phyloP scores from a whole-genome alignment of 106 monocot genomes.

The Phalaenopsis equestris region DNA sequence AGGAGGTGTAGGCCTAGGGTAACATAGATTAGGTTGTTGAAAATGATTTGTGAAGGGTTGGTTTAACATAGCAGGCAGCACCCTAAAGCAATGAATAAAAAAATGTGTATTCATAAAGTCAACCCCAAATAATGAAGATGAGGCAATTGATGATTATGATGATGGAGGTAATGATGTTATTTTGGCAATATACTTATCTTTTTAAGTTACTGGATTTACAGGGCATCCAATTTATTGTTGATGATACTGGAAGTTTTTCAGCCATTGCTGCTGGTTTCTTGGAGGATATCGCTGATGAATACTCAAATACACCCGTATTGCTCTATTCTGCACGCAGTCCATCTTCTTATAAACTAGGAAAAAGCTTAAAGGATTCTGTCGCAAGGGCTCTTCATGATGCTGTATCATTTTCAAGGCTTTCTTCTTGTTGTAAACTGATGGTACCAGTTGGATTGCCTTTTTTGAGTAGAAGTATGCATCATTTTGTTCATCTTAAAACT shows the following conservation, averaged over 20 bases:
- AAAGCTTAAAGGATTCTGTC: constrained; percentile 33
- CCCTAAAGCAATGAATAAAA: too few species aligned
- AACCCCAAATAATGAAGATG: too few species aligned
- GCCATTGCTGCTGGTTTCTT: constrained; percentile 68
- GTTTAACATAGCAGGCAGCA: too few species aligned
- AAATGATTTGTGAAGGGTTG: too few species aligned
- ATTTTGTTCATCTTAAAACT: constrained; percentile 6
- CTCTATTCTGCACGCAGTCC: constrained; percentile 68
- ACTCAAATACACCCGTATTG: constrained; percentile 70
- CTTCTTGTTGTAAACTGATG: constrained; percentile 58
- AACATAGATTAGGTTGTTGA: too few species aligned
- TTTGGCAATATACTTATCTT: not conserved
- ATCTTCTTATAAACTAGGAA: constrained; percentile 16
- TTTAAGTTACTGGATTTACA: constrained; percentile 23
- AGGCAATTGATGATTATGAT: not conserved
- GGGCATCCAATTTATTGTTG: constrained; percentile 89
- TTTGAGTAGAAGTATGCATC: constrained; percentile 50
- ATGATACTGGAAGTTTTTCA: constrained; percentile 89
- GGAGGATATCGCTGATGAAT: constrained; percentile 78
- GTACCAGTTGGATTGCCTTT: constrained; percentile 84
- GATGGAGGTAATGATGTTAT: not conserved
- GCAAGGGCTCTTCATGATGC: constrained; percentile 74
- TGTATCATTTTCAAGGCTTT: constrained; percentile 76
- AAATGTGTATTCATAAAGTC: too few species aligned
- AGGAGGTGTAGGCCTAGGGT: too few species aligned